A percentile compares a stretch with the other conserved stretches of the same genome.
phyloP scores from a whole-genome alignment of 2,329 filamentous ascomycete genomes.

The Cyclaneusma minus region DNA sequence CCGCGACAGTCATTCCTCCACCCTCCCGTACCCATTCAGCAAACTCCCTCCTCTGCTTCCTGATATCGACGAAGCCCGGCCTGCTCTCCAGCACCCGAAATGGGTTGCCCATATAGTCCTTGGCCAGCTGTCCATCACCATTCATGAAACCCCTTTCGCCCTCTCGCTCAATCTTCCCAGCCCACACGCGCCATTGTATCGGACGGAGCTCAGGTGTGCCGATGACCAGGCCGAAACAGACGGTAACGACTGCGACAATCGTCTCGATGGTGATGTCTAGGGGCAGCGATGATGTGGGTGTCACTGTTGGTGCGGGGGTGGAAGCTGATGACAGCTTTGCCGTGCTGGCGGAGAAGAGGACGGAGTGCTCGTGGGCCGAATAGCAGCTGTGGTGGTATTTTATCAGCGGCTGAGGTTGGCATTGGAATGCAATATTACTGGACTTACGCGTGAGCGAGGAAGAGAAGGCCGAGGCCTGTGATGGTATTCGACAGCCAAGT shows the following conservation, averaged over 20 bases:
- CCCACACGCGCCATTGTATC: conserved; percentile 71
- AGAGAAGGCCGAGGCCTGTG: conserved; percentile 58
- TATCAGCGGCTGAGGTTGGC: conserved; percentile 8
- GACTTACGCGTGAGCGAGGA: conserved; percentile 77
- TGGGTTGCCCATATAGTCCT: conserved; percentile 60
- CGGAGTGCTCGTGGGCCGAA: conserved; percentile 84
- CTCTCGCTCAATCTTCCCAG: conserved; percentile 69
- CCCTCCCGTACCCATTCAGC: conserved; percentile 48
- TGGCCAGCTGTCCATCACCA: conserved; percentile 49
- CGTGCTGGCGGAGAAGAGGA: conserved; percentile 45
- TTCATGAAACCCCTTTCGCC: conserved; percentile 42
- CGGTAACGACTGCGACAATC: conserved; percentile 59
- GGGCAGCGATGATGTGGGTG: conserved; percentile 55
- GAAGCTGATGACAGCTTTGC: conserved; percentile 28
- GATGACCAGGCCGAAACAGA: conserved; percentile 71
- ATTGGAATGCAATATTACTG: conserved; percentile 5
- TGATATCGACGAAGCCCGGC: conserved; percentile 76
- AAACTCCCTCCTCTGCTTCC: conserved; percentile 67
- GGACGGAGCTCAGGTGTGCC: conserved; percentile 67
- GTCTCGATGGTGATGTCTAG: conserved; percentile 82
- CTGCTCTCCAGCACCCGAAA: conserved; percentile 67
- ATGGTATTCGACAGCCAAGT: conserved; percentile 54
- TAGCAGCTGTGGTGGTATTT: conserved; percentile 53
- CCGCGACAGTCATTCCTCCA: conserved; percentile 4
- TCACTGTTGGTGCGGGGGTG: conserved; percentile 19